Evolutionary conservation across 306 rosid genomes (phyloP).

Genomic region (Notholithocarpus densiflorus): DNA sequence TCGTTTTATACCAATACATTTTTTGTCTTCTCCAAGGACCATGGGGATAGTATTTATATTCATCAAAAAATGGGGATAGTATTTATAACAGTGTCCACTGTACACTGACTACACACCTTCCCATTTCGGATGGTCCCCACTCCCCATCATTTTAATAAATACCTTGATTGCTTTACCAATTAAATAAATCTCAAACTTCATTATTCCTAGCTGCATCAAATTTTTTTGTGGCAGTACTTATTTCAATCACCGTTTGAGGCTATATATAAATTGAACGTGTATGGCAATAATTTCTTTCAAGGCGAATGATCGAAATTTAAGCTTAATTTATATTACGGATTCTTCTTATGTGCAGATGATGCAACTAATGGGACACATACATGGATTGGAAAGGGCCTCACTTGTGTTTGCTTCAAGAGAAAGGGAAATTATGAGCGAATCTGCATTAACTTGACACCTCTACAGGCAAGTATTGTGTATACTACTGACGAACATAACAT

Average conservation of each 20-base stretch:
- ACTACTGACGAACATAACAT: too few relatives aligned
- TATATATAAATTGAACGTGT: not conserved
- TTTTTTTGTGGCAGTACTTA: not conserved
- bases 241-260: not conserved
- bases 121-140: too few relatives aligned
- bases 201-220: too few relatives aligned
- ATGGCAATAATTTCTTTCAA: not conserved
- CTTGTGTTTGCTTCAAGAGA: slow-evolving; percentile 86
- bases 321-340: not conserved
- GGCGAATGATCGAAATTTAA: not conserved
- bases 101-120: too few relatives aligned
- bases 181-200: too few relatives aligned
- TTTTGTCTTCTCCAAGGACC: too few relatives aligned
- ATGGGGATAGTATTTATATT: too few relatives aligned
- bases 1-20: too few relatives aligned
- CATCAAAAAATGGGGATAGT: too few relatives aligned
- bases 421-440: slow-evolving; percentile 64
- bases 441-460: slow-evolving; percentile 65
- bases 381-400: slow-evolving; percentile 84
- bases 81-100: too few relatives aligned
- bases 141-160: too few relatives aligned
- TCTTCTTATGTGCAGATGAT: slow-evolving; percentile 38
- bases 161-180: too few relatives aligned
- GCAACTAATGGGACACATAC: slow-evolving; percentile 55
- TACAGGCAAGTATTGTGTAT: slow-evolving; percentile 46